Base-by-base conservation (phyloP, 305 asterid species). In the Fraxinus dipetala region DNA sequence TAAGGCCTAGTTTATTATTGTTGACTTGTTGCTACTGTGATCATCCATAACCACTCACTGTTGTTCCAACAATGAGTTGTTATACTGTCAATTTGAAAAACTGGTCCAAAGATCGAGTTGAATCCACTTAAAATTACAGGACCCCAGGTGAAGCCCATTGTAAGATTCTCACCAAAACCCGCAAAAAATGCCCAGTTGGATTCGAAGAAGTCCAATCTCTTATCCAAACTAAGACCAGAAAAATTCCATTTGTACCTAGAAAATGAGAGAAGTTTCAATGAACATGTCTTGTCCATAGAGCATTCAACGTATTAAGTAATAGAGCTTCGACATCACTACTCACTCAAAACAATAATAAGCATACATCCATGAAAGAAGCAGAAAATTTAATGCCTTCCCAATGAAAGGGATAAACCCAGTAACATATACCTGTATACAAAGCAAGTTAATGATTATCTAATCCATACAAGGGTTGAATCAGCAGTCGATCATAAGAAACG, bases 281-380 rank as follows among this genome's bases (percentile, higher is more conserved):
- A 80, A 63, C 73, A 85, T 24, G 13, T 73, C 32, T 73, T 75
- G 70, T 82, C 36, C 56, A 16, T 28, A 59, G 20, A 61, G 80
- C 30, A 32, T 61, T 31, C 38, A 61, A 24, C 22, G 32, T 14
- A 24, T 65, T 51, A 67, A 13, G 70, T 82, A 78, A 31, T 4
- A 59, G 48, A 83, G 73, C 70, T 77, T 20, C 45, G 75, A 79
- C 51, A 40, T 78, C 78, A 83, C 51, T 79, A 90, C 98, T 92
- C 85, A 95, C 99, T 95, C 98, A 70, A 94, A 95, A 86, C 97
- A 95, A 89, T 94, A 95, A 88, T 95, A 95, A 72, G 99, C 95
- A 86, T 95, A 95, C 98, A 95, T 89, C 99, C 98, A 95, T 0
- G 97, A 88, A 75, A 95, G 97, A 79, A 95, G 95, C 80, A 94